Conservation (phyloP, 1,284 basidiomycete genomes). For the Boletus sp. region DNA sequence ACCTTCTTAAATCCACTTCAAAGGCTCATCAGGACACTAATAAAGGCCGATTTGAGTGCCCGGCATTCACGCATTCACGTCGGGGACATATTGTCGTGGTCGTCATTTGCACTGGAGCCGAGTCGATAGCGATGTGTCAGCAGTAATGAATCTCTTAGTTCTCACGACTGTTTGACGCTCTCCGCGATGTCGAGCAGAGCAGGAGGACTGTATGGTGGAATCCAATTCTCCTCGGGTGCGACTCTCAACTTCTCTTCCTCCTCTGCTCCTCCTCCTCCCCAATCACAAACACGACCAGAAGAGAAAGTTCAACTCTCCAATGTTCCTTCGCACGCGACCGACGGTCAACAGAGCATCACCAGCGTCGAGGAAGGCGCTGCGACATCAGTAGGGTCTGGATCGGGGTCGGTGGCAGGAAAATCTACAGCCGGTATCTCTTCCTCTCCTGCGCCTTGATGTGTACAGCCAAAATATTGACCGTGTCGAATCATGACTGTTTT, state of each 20-base stretch:
- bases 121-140: no score
- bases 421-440: constrained; percentile 73
- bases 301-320: constrained; percentile 18
- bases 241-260: constrained; percentile 38
- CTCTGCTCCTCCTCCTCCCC: constrained; percentile 15
- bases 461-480: constrained; percentile 37
- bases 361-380: constrained; percentile 23
- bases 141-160: constrained; percentile 5
- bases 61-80: no score
- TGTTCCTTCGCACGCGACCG: constrained; percentile 11
- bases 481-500: constrained; percentile 35
- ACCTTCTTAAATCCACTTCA: no score
- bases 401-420: constrained; percentile 50
- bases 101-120: no score
- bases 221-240: constrained; percentile 67
- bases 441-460: constrained; percentile 39
- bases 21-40: no score
- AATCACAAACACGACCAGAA: constrained; percentile 7
- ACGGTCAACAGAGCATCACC: constrained; percentile 16
- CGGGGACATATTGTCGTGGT: no score
- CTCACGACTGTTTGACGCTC: constrained; percentile 17
- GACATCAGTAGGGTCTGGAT: constrained; percentile 26
- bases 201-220: constrained; percentile 76
- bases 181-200: constrained; percentile 66
- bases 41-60: no score